These are phyloP conservation scores for Hymenoscyphus occultus DNA, from an alignment of 2,329 filamentous ascomycete genomes.

Conservation along the genomic window DNA sequence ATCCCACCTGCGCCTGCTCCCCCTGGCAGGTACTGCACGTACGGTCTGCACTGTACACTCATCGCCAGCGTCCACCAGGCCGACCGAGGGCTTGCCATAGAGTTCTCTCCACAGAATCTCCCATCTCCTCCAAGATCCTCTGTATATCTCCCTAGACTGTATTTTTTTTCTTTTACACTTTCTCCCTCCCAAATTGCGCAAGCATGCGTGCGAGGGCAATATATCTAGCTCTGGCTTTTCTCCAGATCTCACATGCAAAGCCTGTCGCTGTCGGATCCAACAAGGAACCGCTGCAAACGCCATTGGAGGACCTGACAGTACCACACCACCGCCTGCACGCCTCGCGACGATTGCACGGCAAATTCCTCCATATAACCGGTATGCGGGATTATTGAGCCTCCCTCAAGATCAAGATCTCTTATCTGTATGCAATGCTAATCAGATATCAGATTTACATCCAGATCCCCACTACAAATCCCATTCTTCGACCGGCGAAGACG, in stretches of 20 bases:
- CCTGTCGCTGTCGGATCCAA: constrained; percentile 21
- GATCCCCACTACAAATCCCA: constrained; percentile 83
- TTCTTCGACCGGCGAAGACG: constrained; percentile 63
- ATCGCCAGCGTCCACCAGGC: background rate
- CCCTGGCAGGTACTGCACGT: background rate
- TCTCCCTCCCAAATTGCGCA: background rate
- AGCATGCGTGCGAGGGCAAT: constrained; percentile 26
- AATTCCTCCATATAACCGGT: constrained; percentile 89
- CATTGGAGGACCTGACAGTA: constrained; percentile 31
- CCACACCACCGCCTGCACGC: constrained; percentile 21
- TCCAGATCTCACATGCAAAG: constrained; percentile 25
- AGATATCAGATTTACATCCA: constrained; percentile 75
- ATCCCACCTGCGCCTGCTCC: background rate
- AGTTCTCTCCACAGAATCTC: constrained; percentile 9
- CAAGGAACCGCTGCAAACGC: constrained; percentile 25
- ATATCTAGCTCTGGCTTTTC: constrained; percentile 28
- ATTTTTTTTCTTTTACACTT: constrained; percentile 4
- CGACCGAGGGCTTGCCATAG: background rate
- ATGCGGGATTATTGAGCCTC: constrained; percentile 31
- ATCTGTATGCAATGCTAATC: constrained; percentile 27
- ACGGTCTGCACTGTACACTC: background rate
- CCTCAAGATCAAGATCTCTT: constrained; percentile 16
- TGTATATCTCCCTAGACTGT: constrained; percentile 5
- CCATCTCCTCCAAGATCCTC: constrained; percentile 14
- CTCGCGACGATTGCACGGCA: constrained; percentile 57